These are phyloP conservation scores for Macrophomina tecta DNA, from an alignment of 2,329 filamentous ascomycete genomes.

Conservation along the genomic window DNA sequence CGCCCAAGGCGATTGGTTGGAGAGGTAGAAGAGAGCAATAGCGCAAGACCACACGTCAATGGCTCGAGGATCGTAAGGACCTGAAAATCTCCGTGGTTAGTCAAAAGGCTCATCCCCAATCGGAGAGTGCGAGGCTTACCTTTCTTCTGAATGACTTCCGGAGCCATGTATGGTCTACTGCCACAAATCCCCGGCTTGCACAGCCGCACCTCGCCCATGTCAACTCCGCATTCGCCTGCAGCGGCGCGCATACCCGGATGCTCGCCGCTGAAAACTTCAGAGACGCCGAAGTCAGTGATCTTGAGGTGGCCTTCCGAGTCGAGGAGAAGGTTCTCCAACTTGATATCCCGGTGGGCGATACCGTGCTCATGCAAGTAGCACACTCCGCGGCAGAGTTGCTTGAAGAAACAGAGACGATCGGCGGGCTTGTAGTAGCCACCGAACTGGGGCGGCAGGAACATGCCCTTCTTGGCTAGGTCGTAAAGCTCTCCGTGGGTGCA, in stretches of 20 bases:
- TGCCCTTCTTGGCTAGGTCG: conserved; percentile 67
- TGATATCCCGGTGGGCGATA: conserved; percentile 90
- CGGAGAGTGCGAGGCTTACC: not conserved
- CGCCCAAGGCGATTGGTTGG: conserved; percentile 78
- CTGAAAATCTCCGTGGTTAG: conserved; percentile 34
- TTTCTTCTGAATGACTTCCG: conserved; percentile 77
- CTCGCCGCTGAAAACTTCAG: conserved; percentile 81
- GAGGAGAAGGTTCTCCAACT: conserved; percentile 84
- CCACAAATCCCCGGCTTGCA: conserved; percentile 84
- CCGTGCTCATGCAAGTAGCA: conserved; percentile 82
- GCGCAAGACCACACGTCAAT: conserved; percentile 88
- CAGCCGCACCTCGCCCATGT: conserved; percentile 73
- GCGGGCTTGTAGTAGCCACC: conserved; percentile 59
- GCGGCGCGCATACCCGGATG: conserved; percentile 79
- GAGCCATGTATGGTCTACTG: conserved; percentile 84
- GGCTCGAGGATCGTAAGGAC: conserved; percentile 73
- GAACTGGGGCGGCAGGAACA: conserved; percentile 35
- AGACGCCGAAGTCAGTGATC: conserved; percentile 90
- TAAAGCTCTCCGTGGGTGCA: conserved; percentile 84
- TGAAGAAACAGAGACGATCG: conserved; percentile 84
- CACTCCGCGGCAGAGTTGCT: conserved; percentile 83
- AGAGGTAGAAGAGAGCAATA: conserved; percentile 83
- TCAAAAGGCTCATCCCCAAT: conserved; percentile 40
- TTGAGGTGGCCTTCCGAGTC: conserved; percentile 82
- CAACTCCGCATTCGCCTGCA: conserved; percentile 73